Evolutionary conservation across 2,329 filamentous ascomycete species (phyloP), one percentile per base, ranked within the genome.

Genomic region (Pyricularia pennisetigena): DNA sequence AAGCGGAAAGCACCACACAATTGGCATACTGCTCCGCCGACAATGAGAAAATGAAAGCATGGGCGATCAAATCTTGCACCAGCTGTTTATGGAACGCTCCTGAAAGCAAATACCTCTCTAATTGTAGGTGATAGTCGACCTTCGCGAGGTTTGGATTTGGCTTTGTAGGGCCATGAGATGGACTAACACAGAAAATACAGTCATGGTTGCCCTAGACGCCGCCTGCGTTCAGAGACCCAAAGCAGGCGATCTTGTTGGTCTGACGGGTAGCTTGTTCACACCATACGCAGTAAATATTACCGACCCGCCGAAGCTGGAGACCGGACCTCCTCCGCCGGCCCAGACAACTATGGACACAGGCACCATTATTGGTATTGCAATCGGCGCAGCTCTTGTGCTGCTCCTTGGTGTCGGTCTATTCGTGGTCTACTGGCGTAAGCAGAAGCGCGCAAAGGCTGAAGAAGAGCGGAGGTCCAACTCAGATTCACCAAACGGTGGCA

Each of bases 291-390:
- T 85, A 32, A 82, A 79, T 62, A 81, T 82, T n/a, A 81, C 78
- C 1, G 75, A 64, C 1, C 70, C 74, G 0, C 71, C 78, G 0
- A 72, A 70, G 8, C 74, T 75, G 65, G 54, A 71, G 5, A 74
- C 76, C 0, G 65, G 73, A 1, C 71, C 76, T 0, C 69, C 71
- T n/a, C 65, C 24, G 70, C 72, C 4, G 72, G 72, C 10, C 54
- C 20, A 29, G 8, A 64, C 68, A 28, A 68, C 28, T 9, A 79
- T 86, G 73, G 79, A 81, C 0, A 79, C 80, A 0, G 81, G 82
- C 2, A 81, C 82, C n/a, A 83, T 86, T 20, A 82, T 82, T 0
- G 85, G 85, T 23, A 86, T 88, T 64, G 79, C 78, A 0, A 74
- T 86, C 0, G 84, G 82, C 14, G 80, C 78, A 7, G 77, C 77